Base-by-base conservation (phyloP, 2,329 filamentous ascomycete genomes). In the Mollisia scopiformis region DNA sequence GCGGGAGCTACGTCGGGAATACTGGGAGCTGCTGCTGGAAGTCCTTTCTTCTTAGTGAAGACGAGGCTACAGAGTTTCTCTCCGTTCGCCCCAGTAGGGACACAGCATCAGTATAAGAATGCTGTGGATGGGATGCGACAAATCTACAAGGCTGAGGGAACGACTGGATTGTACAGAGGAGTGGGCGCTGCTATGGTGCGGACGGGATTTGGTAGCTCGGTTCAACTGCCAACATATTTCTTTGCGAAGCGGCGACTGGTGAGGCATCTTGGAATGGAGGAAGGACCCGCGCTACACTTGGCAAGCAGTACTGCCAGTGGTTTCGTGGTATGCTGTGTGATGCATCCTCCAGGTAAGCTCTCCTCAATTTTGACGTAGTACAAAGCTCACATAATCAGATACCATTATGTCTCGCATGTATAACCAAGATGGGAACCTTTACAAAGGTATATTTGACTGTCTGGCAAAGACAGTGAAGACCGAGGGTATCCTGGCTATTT, bases 371-470 rank as follows among this genome's bases (percentile, higher is more conserved):
- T n/a, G 28, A 21, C 31, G 27, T 43, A 30, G 39, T 35, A 58
- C 5, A 58, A 58, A 47, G 31, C 59, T 66, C 51, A 69, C 57
- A 52, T 23, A 21, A 25, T 43, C 63, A 85, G 95, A 99, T 76
- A 99, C 95, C 5, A 91, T 99, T 78, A 99, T 99, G 95, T 95
- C 92, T 64, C 90, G 95, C 65, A 89, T 99, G 82, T 99, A 99
- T 82, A 99, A 99, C 80, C 95, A 99, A 76, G 96, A 93, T 64
- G 95, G 95, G 55, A 96, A 97, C 74, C 84, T 99, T n/a, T 99
- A 99, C 82, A 88, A 85, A 68, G 91, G 93, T 61, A 92, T 96
- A 4, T 91, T 96, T 65, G 95, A 99, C 78, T 99, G 95, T 75
- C 78, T 98, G 62, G 86, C 85, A 74, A 93, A 97, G 79, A 99